Base-by-base conservation (phyloP, 2,329 filamentous ascomycete species). In the Stachybotrys chartarum region DNA sequence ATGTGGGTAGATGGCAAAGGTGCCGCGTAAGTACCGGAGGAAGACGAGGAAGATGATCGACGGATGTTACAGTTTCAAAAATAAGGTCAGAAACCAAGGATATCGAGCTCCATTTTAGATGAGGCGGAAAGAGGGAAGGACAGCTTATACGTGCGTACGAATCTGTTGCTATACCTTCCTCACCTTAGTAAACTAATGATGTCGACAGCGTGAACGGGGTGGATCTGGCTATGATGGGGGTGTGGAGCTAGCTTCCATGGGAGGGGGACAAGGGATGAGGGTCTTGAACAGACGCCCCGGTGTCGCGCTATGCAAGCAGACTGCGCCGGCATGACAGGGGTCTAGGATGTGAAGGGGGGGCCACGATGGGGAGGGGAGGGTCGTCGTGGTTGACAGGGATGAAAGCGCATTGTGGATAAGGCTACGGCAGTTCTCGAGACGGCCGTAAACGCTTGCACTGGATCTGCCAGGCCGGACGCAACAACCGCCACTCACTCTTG, bases 361-460 rank as follows among this genome's bases (percentile, higher is more conserved):
- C 52, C 32, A 47, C 51, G 55, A 58, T 56, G 56, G 54, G 48
- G 51, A 55, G 54, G 51, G 59, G 54, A 54, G 56, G 50, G 50
- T 30, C 46, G 52, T 55, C 48, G 54, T 50, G 55, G 58, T 31
- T 54, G 52, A 17, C 46, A 49, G 49, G 45, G 53, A 58, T 17
- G 59, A 48, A 53, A 57, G 57, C 56, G 57, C 58, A 54, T 59
- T 56, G 64, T 64, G 61, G 63, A 59, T 63, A 65, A 64, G 64
- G 64, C 64, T 64, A 63, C 64, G 64, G 64, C 64, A 66, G 63
- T 67, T 62, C 50, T 66, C 63, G 60, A 60, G 64, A 64, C 63
- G 61, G 35, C 35, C 35, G 35, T 14, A 14, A 42, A 10, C 10
- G 14, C 35, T 42, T 42, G 5, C 35, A 42, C 3, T 4, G 4